These are phyloP conservation scores for Funneliformis geosporum DNA, from an alignment of 192 early-diverging fungal genomes.

Conservation along the genomic window DNA sequence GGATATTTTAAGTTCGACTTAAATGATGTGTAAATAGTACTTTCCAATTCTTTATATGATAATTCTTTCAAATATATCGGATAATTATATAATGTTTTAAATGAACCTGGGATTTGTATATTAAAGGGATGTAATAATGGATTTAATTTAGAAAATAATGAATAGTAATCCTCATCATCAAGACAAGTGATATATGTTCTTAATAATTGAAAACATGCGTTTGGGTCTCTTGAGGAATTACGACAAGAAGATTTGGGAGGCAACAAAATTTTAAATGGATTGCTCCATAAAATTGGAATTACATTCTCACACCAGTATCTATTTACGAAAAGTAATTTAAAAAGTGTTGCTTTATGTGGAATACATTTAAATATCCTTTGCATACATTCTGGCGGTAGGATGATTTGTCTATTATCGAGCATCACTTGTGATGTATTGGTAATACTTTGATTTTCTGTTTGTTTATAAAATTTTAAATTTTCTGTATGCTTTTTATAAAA, in stretches of 20 bases:
- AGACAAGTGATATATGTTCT: not conserved
- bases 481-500: no score
- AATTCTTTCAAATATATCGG: not conserved
- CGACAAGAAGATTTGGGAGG: not conserved
- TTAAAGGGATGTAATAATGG: not conserved
- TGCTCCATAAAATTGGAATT: not conserved
- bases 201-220: not conserved
- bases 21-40: not conserved
- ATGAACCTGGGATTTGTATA: not conserved
- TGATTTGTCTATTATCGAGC: not conserved
- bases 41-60: not conserved
- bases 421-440: no score
- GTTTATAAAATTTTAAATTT: no score
- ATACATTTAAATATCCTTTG: not conserved
- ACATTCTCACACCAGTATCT: slow-evolving; percentile 8
- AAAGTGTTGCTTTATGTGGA: not conserved
- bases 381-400: not conserved
- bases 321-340: not conserved
- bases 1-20: not conserved
- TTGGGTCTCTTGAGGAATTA: not conserved
- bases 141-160: not conserved
- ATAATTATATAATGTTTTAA: not conserved
- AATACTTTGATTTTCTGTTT: no score
- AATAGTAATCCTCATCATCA: not conserved
- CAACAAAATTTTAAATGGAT: not conserved